Percentiles rank a stretch among this genome's conserved stretches.
Conservation (phyloP, 495 filamentous ascomycete species). For the Aspergillus sclerotiicarbonarius region DNA sequence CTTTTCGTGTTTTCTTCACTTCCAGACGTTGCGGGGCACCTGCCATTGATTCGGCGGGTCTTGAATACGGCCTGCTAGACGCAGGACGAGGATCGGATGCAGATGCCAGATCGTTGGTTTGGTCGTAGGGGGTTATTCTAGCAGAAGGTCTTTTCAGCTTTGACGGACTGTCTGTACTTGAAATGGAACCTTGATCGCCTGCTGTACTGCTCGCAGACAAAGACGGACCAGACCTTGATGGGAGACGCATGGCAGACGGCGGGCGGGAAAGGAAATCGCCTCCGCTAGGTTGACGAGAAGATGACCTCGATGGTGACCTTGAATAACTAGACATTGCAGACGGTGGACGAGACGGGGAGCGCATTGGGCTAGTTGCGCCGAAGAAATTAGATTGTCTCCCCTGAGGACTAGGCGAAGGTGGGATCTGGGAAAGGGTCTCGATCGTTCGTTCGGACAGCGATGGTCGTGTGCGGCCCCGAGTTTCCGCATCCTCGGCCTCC, state of each 20-base stretch:
- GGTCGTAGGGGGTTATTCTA: slow-evolving; percentile 35
- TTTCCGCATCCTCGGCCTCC: slow-evolving; percentile 24
- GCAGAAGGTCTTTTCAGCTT: slow-evolving; percentile 24
- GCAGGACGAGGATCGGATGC: slow-evolving; percentile 55
- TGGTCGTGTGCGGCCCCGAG: slow-evolving; percentile 39
- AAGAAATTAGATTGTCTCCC: slow-evolving; percentile 62
- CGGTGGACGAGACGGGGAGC: slow-evolving; percentile 53
- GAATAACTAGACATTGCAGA: slow-evolving; percentile 52
- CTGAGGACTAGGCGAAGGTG: slow-evolving; percentile 59
- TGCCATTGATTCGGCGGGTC: slow-evolving; percentile 45
- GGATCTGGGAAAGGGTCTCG: slow-evolving; percentile 62
- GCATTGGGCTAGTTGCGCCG: slow-evolving; percentile 53
- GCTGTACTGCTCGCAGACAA: slow-evolving; percentile 17
- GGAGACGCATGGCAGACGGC: slow-evolving; percentile 30
- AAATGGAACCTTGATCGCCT: slow-evolving; percentile 12
- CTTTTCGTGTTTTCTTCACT: slow-evolving; percentile 46
- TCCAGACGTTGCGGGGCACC: slow-evolving; percentile 47
- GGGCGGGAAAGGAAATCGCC: slow-evolving; percentile 27
- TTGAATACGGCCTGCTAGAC: slow-evolving; percentile 52
- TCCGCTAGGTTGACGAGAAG: slow-evolving; percentile 30
- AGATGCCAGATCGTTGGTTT: slow-evolving; percentile 48
- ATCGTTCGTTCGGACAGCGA: slow-evolving; percentile 70
- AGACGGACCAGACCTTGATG: slow-evolving; percentile 31
- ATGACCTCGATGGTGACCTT: slow-evolving; percentile 49
- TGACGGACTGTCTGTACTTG: slow-evolving; percentile 26